Conservation (phyloP, 768 basidiomycete genomes). For the Boletales sp. region DNA sequence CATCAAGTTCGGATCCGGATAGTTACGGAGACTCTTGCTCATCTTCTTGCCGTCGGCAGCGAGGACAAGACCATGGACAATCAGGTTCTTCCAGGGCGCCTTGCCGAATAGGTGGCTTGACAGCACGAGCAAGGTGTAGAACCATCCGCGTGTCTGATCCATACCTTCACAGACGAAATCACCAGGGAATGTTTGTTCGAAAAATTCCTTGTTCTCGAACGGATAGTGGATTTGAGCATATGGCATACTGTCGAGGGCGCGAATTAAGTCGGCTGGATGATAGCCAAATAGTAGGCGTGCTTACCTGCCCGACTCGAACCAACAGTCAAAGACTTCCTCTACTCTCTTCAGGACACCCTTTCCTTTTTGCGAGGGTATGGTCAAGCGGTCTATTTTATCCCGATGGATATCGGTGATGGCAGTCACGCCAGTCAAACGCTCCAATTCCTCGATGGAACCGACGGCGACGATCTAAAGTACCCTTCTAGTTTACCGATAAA, state of each 20-base stretch:
- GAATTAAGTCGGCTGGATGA: background rate
- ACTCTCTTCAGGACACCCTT: conserved; percentile 83
- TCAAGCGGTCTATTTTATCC: conserved; percentile 93
- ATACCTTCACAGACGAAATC: conserved; percentile 98
- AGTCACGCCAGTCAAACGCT: conserved; percentile 75
- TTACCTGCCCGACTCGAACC: conserved; percentile 99
- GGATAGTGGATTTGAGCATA: conserved; percentile 98
- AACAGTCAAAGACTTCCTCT: conserved; percentile 99
- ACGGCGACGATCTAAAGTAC: conserved; percentile 71
- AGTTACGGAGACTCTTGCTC: conserved; percentile 97
- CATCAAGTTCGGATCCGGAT: conserved; percentile 91
- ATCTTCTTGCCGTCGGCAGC: conserved; percentile 99
- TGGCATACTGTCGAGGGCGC: conserved; percentile 71
- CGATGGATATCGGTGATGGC: conserved; percentile 90
- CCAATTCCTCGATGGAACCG: conserved; percentile 85
- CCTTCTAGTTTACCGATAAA: background rate
- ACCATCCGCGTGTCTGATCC: conserved; percentile 99
- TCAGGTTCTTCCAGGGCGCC: conserved; percentile 98
- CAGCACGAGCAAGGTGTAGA: conserved; percentile 95
- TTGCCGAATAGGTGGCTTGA: conserved; percentile 92
- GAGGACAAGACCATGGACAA: conserved; percentile 92
- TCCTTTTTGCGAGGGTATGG: conserved; percentile 87
- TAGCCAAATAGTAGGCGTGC: conserved; percentile 13
- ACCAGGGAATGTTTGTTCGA: conserved; percentile 85
- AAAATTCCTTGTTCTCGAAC: conserved; percentile 91